Percentiles rank a stretch among this genome's conserved stretches.
Evolutionary conservation across 139 green algal species (phyloP).

Genomic region (Micractinium sp.): DNA sequence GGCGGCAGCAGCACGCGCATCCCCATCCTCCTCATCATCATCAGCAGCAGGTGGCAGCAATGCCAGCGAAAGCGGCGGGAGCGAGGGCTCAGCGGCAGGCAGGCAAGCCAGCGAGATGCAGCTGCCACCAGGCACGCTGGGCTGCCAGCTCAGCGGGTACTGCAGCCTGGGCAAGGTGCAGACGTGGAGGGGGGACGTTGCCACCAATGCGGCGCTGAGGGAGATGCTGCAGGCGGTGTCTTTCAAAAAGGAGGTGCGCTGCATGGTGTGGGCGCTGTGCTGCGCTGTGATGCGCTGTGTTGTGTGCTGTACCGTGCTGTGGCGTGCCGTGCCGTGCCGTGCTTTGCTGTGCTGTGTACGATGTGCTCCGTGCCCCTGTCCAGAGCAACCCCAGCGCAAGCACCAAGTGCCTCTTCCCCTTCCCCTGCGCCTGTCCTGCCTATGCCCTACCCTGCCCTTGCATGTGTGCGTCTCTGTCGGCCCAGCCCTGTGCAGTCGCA

Average conservation of each 20-base stretch:
- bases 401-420: background rate
- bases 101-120: background rate
- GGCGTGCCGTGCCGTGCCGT: too few species aligned
- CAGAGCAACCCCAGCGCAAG: background rate
- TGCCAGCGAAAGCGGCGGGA: background rate
- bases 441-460: background rate
- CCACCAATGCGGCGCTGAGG: background rate
- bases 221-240: background rate
- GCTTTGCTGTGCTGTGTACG: too few species aligned
- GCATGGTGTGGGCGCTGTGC: too few species aligned
- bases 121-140: background rate
- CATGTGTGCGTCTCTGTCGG: background rate
- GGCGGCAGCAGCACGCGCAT: background rate
- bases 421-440: too few species aligned
- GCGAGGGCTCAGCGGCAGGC: too few species aligned
- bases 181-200: background rate
- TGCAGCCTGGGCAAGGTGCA: background rate
- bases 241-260: slow-evolving; percentile 1
- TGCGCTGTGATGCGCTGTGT: too few species aligned
- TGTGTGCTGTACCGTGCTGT: too few species aligned
- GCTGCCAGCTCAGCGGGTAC: background rate
- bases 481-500: too few species aligned
- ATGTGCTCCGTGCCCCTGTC: background rate
- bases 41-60: background rate
- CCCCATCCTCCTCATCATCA: too few species aligned